Evolutionary conservation across 106 monocot genomes (phyloP), one percentile per base, ranked within the genome.

Genomic region (Narthecium ossifragum): DNA sequence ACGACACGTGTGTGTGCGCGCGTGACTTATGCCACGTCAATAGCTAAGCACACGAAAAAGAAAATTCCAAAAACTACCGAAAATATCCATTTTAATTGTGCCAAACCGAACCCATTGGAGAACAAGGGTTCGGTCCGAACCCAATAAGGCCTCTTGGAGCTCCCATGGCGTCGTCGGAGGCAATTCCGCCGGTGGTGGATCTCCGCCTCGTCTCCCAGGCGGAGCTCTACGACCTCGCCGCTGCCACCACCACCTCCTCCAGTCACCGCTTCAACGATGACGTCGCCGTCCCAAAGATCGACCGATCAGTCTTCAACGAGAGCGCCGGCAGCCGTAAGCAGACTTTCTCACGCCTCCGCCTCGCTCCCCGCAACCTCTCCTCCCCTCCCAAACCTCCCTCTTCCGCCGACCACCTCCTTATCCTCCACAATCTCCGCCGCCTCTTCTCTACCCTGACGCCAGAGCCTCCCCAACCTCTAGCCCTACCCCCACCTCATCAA

Each of bases 241-340:
- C 55, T 29, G 70, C 82, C 30, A 76, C 65, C 46, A 27, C 84
- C 51, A 41, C 51, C 60, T 53, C 75, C 51, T 70, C 54, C 60
- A 57, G 62, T 46, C 67, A 46, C 53, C 55, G 55, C 66, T 64
- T 70, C 29, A 59, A 58, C 66, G 78, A 78, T 61, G 81, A 78
- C 36, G 63, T 65, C 72, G 61, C 81, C 63, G 67, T 81, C 47
- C 85, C 90, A 34, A 78, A 70, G 62, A 78, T 90, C 81, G 85
- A 90, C 67, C 90, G 81, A 36, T 85, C 90, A 51, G 79, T 85
- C 61, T 90, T 90, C 81, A 90, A 80, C 61, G 94, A 94, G 75
- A 81, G 81, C 60, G 85, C 85, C 28, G 90, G 81, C 32, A 79
- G 81, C 73, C 85, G 90, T 53, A 85, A 82, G 53, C 90, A 90